Evolutionary conservation across 345 rosid genomes (phyloP).

Genomic region (Dimocarpus longan): DNA sequence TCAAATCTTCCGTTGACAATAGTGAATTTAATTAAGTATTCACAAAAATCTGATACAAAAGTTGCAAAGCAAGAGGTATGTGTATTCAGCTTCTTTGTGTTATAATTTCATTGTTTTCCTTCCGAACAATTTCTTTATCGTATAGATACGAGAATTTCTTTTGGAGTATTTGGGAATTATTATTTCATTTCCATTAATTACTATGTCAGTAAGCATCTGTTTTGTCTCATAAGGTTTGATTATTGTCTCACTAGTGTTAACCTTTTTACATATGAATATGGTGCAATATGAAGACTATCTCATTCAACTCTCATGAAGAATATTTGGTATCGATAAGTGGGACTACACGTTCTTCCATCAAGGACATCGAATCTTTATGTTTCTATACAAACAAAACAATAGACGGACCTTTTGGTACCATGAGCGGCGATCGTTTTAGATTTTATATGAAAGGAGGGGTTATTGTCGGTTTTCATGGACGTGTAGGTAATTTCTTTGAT

Average conservation of each 20-base stretch:
- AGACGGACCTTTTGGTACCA: background rate
- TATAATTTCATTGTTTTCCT: background rate
- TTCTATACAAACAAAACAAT: background rate
- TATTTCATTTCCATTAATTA: too few species aligned
- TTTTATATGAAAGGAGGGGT: background rate
- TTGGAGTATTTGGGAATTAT: too few species aligned
- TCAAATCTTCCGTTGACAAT: background rate
- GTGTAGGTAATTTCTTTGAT: background rate
- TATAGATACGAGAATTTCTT: too few species aligned
- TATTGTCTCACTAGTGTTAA: background rate
- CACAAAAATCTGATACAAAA: background rate
- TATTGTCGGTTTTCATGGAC: background rate
- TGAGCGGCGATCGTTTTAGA: background rate
- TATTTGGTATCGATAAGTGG: background rate
- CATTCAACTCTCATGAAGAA: background rate
- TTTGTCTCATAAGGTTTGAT: background rate
- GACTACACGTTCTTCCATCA: background rate
- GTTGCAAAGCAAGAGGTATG: background rate
- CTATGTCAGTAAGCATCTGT: background rate
- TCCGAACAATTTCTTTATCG: too few species aligned
- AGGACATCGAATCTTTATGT: background rate
- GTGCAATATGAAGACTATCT: background rate
- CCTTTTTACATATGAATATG: background rate
- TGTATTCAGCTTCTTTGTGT: too few species aligned
- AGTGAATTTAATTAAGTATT: background rate